Percentiles rank a stretch among this genome's conserved stretches.
These are phyloP conservation scores for Camelina hispida DNA, from an alignment of 345 rosid genomes.

Conservation along the genomic window DNA sequence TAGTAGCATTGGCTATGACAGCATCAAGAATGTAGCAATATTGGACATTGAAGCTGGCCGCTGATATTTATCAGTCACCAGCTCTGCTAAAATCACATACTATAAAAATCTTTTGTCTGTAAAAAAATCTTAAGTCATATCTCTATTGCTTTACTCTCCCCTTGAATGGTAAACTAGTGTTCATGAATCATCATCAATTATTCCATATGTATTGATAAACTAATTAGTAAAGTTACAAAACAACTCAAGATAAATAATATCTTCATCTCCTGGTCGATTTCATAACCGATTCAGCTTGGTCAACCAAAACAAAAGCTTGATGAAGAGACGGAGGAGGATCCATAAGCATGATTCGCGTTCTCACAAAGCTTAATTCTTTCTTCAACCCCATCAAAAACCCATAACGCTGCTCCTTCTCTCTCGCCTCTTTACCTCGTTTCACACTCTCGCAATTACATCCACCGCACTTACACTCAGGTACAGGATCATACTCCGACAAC, in stretches of 20 bases:
- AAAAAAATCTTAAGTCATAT: background rate
- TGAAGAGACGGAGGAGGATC: slow-evolving; percentile 24
- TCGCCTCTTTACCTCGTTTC: slow-evolving; percentile 9
- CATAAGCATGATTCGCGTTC: slow-evolving; percentile 2
- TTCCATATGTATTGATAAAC: too few relatives aligned
- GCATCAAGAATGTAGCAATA: slow-evolving; percentile 16
- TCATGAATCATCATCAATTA: too few relatives aligned
- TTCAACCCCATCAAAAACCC: slow-evolving; percentile 28
- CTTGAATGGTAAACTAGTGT: too few relatives aligned
- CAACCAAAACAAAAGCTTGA: background rate
- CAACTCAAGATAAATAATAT: too few relatives aligned
- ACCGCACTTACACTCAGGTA: slow-evolving; percentile 15
- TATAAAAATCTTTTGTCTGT: background rate
- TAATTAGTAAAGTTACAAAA: too few relatives aligned
- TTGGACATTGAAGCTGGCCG: slow-evolving; percentile 24
- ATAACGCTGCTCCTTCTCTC: slow-evolving; percentile 20
- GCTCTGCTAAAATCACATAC: background rate
- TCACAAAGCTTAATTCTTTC: background rate
- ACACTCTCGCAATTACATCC: background rate
- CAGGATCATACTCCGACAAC: slow-evolving; percentile 3
- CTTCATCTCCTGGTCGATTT: background rate
- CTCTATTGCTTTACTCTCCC: background rate
- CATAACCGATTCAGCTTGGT: background rate
- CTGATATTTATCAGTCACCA: background rate
- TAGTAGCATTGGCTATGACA: slow-evolving; percentile 23